Evolutionary conservation across 164 flowering plant species (phyloP).

Genomic region (Warburgia ugandensis): DNA sequence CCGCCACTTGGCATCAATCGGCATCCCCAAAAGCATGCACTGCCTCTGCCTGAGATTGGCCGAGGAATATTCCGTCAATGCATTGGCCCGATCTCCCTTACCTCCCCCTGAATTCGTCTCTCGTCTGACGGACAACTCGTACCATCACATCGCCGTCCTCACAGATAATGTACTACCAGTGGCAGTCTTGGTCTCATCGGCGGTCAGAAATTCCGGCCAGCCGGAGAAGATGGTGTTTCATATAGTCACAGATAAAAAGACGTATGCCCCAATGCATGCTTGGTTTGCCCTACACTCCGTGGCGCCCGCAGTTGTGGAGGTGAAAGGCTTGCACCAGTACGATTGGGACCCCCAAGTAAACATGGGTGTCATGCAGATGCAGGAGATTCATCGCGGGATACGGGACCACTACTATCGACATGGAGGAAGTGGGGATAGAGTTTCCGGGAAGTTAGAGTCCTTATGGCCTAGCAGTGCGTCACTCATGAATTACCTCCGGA

Average conservation of each 20-base stretch:
- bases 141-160: conserved; percentile 50
- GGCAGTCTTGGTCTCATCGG: conserved; percentile 54
- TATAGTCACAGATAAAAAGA: conserved; percentile 71
- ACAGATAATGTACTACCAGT: conserved; percentile 78
- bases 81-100: conserved; percentile 49
- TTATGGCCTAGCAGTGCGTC: conserved; percentile 44
- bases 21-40: conserved; percentile 59
- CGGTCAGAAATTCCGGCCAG: conserved; percentile 30
- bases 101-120: conserved; percentile 49
- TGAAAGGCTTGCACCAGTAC: conserved; percentile 72
- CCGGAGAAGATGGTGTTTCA: conserved; percentile 67
- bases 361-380: conserved; percentile 37
- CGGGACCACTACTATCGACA: conserved; percentile 29
- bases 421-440: conserved; percentile 11
- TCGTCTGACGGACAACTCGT: conserved; percentile 44
- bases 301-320: conserved; percentile 49
- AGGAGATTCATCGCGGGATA: conserved; percentile 36
- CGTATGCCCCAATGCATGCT: conserved; percentile 72
- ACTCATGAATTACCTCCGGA: conserved; percentile 50
- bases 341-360: conserved; percentile 60
- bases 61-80: conserved; percentile 62
- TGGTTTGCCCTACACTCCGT: conserved; percentile 60
- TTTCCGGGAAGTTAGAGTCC: conserved; percentile 23
- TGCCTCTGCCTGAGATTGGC: conserved; percentile 57
- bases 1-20: conserved; percentile 65